A percentile compares a stretch with the other conserved stretches of the same genome.
phyloP scores from a whole-genome alignment of 345 rosid species.

The Salix udensis region DNA sequence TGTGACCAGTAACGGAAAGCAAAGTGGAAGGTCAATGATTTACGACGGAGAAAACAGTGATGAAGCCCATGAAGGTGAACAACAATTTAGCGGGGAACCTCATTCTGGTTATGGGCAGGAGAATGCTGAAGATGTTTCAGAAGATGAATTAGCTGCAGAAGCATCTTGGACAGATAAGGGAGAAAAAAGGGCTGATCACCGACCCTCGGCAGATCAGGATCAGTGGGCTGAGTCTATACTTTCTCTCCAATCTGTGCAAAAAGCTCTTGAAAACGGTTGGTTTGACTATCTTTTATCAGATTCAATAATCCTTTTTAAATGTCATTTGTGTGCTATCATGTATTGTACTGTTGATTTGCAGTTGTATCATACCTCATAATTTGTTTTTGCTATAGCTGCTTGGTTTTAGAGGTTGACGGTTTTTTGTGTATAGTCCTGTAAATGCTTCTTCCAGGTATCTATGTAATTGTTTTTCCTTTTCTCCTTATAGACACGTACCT shows the following conservation, averaged over 20 bases:
- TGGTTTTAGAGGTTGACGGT: neutral
- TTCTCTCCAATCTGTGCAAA: slow-evolving; percentile 55
- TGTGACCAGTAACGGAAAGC: slow-evolving; percentile 53
- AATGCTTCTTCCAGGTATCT: neutral
- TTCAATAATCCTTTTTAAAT: neutral
- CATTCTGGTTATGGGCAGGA: slow-evolving; percentile 38
- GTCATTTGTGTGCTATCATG: neutral
- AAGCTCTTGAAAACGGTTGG: slow-evolving; percentile 60
- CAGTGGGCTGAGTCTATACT: slow-evolving; percentile 48
- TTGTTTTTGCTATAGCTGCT: neutral
- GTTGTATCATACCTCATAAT: neutral
- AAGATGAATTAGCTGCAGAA: slow-evolving; percentile 42
- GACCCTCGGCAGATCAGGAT: slow-evolving; percentile 41
- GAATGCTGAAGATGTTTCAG: slow-evolving; percentile 38
- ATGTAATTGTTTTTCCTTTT: neutral
- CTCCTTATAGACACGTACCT: neutral
- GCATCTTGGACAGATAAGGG: slow-evolving; percentile 41
- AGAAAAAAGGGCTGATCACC: slow-evolving; percentile 40
- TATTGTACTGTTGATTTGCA: neutral
- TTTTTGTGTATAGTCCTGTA: neutral
- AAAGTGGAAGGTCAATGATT: slow-evolving; percentile 38
- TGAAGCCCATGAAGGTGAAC: slow-evolving; percentile 37
- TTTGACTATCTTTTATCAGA: slow-evolving; percentile 1
- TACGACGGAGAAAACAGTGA: slow-evolving; percentile 54
- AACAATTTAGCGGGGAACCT: slow-evolving; percentile 38